Evolutionary conservation across 2,329 filamentous ascomycete species (phyloP), one percentile per base, ranked within the genome.

Genomic region (Xylogone sp.): DNA sequence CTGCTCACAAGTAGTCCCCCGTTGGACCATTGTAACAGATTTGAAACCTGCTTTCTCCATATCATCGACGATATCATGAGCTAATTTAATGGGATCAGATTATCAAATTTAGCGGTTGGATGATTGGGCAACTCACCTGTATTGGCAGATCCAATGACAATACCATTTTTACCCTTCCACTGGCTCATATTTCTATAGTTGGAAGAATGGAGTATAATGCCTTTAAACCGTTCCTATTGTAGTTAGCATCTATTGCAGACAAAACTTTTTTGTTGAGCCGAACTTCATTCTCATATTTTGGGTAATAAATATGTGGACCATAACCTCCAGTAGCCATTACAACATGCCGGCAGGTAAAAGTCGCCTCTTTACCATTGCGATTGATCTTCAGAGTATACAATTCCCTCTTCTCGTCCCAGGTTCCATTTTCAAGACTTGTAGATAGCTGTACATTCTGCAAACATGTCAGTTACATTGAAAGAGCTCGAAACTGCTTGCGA

Each of bases 371-470:
- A n/a, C 45, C 45, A 27, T 49, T 21, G 12, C 24, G 27, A 9
- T 21, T 13, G 9, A 55, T 27, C 8, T 44, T 45, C 34, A 59
- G 27, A 1, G 43, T 54, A 47, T 52, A 59, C n/a, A 24, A n/a
- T 3, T 48, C 44, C 16, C 21, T n/a, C 3, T 8, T 27, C 3
- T 34, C 5, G 42, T 56, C 45, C 53, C 53, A 57, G 12, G 39
- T 45, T 3, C 55, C 53, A 4, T 43, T 50, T 1, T 18, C 7
- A 2, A 51, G 27, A 8, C 12, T 54, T 1, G 53, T 53, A 7
- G 10, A 16, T 9, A 31, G 21, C 55, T 49, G 56, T 2, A 59
- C 42, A 42, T 59, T 53, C 54, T 56, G 13, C 8, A 31, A 31
- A 31, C 27, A 31, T 13, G 8, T 8, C 27, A 31, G 27, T 13